Base-by-base conservation (phyloP, 345 rosid species). In the Mercurialis annua region DNA sequence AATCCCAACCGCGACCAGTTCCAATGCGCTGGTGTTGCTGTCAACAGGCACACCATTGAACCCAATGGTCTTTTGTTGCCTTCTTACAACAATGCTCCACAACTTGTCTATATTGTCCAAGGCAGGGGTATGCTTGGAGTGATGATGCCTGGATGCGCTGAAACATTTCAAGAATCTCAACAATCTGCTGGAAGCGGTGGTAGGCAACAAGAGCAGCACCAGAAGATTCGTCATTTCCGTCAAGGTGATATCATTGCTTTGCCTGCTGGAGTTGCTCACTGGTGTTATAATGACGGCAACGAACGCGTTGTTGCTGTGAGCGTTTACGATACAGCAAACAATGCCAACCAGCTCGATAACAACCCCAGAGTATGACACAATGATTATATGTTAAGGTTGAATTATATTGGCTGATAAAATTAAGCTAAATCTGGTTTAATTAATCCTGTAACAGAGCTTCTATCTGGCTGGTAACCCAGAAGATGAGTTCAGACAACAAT, bases 401-500 rank as follows among this genome's bases (percentile, higher is more conserved):
- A 9, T 34, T 34, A 34, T 34, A 34, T 34, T 9, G 40, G 9
- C 40, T 21, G 17, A 51, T 53, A 2, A 21, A 52, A 23, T 18
- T 3, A n/a, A n/a, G n/a, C n/a, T n/a, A n/a, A n/a, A 7, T 40
- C 10, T 59, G 54, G 2, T 21, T 23, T 54, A 18, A 1, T 29
- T 53, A 10, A 20, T 18, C 66, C 21, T 62, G 1, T 29, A 36
- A 51, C 68, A 90, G 96, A 71, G 30, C 48, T 92, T 88, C 85
- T 74, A 67, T 65, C 77, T 90, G 43, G 89, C 96, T 18, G 96
- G 97, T 48, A 87, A 90, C 86, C 88, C 72, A 59, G 72, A 75
- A 69, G 76, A 79, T 0, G 83, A 78, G 68, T 71, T 81, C 67
- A 29, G 29, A 4, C 30, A 2, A 15, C 42, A 27, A 52, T 48